These are phyloP conservation scores for Dothideomycetes sp. DNA, from an alignment of 2,329 filamentous ascomycete genomes.

Conservation along the genomic window DNA sequence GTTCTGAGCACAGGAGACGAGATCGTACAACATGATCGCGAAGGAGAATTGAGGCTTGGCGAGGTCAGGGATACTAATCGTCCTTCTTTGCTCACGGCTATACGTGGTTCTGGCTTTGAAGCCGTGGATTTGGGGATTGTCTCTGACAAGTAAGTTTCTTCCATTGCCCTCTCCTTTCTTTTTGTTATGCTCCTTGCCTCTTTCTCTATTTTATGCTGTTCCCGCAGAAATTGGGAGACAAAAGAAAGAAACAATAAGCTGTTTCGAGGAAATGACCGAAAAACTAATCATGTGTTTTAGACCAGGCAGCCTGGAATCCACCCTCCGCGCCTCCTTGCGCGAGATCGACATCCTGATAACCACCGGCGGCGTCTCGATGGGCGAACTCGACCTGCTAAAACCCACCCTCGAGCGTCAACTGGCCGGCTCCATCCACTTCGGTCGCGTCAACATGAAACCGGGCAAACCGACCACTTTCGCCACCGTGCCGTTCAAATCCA, in stretches of 20 bases:
- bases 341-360: conserved; percentile 77
- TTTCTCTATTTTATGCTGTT: too few relatives aligned
- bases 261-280: too few relatives aligned
- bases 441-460: conserved; percentile 93
- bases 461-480: conserved; percentile 97
- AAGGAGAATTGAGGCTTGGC: conserved; percentile 57
- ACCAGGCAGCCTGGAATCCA: conserved; percentile 63
- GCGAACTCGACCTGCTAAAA: conserved; percentile 91
- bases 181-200: conserved; percentile 20
- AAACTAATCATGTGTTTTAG: too few relatives aligned
- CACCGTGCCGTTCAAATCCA: conserved; percentile 58
- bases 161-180: not conserved
- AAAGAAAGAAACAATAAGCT: not conserved
- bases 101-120: conserved; percentile 64
- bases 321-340: conserved; percentile 64
- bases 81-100: conserved; percentile 73
- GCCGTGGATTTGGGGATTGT: conserved; percentile 81
- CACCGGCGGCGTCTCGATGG: conserved; percentile 93
- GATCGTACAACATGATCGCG: conserved; percentile 64
- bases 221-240: too few relatives aligned
- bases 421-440: conserved; percentile 91
- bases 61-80: conserved; percentile 93
- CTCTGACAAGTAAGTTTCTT: conserved; percentile 48
- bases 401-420: conserved; percentile 86
- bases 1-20: conserved; percentile 93